Evolutionary conservation across 1,139 yeast species (phyloP).

Genomic region (Saccharomyces pastorianus): DNA sequence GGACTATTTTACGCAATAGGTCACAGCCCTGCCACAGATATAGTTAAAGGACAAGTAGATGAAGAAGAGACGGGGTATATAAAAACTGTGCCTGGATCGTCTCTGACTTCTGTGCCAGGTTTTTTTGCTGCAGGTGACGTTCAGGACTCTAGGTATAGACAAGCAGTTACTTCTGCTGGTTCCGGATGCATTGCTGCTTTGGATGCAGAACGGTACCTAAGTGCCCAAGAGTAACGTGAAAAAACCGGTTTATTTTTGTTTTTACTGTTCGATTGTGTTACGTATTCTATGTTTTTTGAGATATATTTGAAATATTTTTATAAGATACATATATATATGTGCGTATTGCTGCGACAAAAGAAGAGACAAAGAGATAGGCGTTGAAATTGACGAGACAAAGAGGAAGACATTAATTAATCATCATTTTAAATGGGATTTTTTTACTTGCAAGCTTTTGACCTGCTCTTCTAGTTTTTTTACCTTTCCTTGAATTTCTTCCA

Average conservation of each 20-base stretch:
- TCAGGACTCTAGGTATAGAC: conserved; percentile 94
- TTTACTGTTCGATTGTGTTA: not conserved
- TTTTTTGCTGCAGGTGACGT: conserved; percentile 99
- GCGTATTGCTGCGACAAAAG: not conserved
- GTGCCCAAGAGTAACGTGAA: conserved; percentile 48
- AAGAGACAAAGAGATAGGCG: not conserved
- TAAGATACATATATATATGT: not conserved
- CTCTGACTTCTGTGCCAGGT: conserved; percentile 82
- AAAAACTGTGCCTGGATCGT: conserved; percentile 78
- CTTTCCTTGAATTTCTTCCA: conserved; percentile 77
- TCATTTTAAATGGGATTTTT: conserved; percentile 21
- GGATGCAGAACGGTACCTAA: conserved; percentile 78
- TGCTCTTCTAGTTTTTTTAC: conserved; percentile 66
- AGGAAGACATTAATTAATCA: not conserved
- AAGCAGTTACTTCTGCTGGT: conserved; percentile 98
- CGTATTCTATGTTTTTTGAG: not conserved
- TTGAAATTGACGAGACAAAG: not conserved
- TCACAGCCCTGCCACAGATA: conserved; percentile 87
- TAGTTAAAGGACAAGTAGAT: conserved; percentile 69
- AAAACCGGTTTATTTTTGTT: not conserved
- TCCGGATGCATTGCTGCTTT: conserved; percentile 99
- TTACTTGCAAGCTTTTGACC: conserved; percentile 59
- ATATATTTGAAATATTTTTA: not conserved
- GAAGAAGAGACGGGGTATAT: conserved; percentile 85
- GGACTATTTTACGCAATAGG: conserved; percentile 98